Percentiles rank a stretch among this genome's conserved stretches.
phyloP scores from a whole-genome alignment of 148 eudicot genomes.

The Rhododendron williamsianum region DNA sequence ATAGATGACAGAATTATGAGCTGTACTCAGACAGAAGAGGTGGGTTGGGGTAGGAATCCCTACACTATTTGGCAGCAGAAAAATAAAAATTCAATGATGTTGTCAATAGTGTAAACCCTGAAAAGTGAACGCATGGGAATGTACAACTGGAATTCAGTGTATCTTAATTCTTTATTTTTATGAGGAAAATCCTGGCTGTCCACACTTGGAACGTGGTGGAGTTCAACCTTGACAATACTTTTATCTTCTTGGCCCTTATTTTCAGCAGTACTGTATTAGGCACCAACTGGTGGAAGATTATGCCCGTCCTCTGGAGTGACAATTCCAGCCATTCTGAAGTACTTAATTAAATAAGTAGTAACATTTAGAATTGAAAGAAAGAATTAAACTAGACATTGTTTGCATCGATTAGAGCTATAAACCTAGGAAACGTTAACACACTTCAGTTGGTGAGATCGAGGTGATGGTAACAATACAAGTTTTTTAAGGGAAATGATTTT shows the following conservation, averaged over 20 bases:
- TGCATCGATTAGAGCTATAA: neutral
- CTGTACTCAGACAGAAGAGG: neutral
- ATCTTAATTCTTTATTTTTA: neutral
- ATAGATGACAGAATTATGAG: slow-evolving; percentile 5
- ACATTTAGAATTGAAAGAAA: neutral
- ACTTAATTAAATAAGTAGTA: neutral
- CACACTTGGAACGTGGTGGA: slow-evolving; percentile 4
- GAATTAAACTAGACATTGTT: neutral
- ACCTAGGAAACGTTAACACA: neutral
- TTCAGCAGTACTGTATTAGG: neutral
- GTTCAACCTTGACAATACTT: neutral
- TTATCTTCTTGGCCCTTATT: neutral
- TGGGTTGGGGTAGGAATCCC: neutral
- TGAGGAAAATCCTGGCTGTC: neutral
- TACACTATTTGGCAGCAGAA: neutral
- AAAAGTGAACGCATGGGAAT: neutral
- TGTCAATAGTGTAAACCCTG: neutral
- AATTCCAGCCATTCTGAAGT: neutral
- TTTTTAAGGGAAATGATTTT: no score
- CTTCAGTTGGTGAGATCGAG: neutral
- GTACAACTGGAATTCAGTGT: slow-evolving; percentile 2
- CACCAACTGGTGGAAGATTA: neutral
- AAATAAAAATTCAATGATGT: neutral
- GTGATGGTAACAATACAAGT: no score
- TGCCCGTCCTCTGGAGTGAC: neutral